These are phyloP conservation scores for Alternaria gaisen DNA, from an alignment of 2,329 filamentous ascomycete species.

Conservation along the genomic window DNA sequence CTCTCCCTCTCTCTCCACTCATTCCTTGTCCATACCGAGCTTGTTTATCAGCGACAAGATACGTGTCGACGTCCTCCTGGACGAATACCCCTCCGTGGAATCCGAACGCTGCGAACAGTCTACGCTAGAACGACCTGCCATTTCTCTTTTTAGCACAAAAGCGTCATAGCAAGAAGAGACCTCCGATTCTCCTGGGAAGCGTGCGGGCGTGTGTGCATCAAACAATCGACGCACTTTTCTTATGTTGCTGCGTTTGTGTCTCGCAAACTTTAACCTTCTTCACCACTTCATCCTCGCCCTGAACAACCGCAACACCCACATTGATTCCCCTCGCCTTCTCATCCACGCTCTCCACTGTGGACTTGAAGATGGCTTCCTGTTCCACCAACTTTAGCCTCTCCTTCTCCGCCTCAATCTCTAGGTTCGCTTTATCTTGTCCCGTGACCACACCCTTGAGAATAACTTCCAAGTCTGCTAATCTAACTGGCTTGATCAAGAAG, in stretches of 20 bases:
- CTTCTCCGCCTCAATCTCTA: slow-evolving; percentile 22
- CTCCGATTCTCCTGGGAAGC: neutral
- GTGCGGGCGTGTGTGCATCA: neutral
- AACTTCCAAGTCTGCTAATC: slow-evolving; percentile 55
- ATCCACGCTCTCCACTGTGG: neutral
- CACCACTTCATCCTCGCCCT: slow-evolving; percentile 6
- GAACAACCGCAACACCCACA: slow-evolving; percentile 11
- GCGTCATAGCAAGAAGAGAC: neutral
- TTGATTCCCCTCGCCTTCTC: slow-evolving; percentile 11
- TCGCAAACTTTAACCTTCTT: slow-evolving; percentile 1
- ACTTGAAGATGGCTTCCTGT: slow-evolving; percentile 10
- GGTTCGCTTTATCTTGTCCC: slow-evolving; percentile 36
- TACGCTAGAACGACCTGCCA: neutral
- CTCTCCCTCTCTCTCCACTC: neutral
- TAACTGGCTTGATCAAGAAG: slow-evolving; percentile 64
- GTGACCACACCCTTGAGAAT: slow-evolving; percentile 49
- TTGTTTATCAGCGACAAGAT: neutral
- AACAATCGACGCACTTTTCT: slow-evolving; percentile 12
- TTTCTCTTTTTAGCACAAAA: neutral
- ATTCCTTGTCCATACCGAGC: neutral
- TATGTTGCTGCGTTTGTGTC: neutral
- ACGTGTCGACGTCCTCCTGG: neutral
- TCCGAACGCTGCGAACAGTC: neutral
- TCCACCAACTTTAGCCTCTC: slow-evolving; percentile 14
- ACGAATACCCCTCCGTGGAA: neutral